Conservation (phyloP, 495 filamentous ascomycete genomes). For the Hypoxylon perforatum region DNA sequence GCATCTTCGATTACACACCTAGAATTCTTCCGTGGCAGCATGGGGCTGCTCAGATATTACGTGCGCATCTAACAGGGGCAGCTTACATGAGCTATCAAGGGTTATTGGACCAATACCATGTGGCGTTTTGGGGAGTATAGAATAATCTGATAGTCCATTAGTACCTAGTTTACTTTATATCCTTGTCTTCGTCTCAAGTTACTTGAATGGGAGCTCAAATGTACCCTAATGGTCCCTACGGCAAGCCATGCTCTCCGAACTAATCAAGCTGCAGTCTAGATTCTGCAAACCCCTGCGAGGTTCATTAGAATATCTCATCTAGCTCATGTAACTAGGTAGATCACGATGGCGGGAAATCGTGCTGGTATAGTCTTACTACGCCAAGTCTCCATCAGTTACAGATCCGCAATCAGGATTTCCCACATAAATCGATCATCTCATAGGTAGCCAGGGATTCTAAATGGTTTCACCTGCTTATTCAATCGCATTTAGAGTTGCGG, state of each 20-base stretch:
- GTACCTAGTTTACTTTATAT: neutral
- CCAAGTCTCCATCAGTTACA: neutral
- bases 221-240: neutral
- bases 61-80: too few relatives aligned
- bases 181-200: slow-evolving; percentile 3
- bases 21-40: neutral
- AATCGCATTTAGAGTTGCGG: neutral
- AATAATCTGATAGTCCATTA: too few relatives aligned
- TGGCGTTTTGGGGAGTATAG: neutral
- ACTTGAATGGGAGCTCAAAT: slow-evolving; percentile 5
- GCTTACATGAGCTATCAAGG: too few relatives aligned
- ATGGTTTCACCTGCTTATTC: slow-evolving; percentile 3
- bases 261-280: too few relatives aligned
- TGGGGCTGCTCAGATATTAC: too few relatives aligned
- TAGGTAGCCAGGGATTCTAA: neutral
- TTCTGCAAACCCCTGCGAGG: too few relatives aligned
- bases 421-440: neutral
- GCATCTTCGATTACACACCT: neutral
- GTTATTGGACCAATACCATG: neutral
- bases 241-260: too few relatives aligned
- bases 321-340: neutral
- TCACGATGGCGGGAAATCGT: neutral
- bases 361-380: slow-evolving; percentile 14
- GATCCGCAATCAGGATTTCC: neutral
- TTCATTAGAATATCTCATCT: too few relatives aligned